Conservation (phyloP, 495 filamentous ascomycete genomes). For the Cenococcum geophilum region DNA sequence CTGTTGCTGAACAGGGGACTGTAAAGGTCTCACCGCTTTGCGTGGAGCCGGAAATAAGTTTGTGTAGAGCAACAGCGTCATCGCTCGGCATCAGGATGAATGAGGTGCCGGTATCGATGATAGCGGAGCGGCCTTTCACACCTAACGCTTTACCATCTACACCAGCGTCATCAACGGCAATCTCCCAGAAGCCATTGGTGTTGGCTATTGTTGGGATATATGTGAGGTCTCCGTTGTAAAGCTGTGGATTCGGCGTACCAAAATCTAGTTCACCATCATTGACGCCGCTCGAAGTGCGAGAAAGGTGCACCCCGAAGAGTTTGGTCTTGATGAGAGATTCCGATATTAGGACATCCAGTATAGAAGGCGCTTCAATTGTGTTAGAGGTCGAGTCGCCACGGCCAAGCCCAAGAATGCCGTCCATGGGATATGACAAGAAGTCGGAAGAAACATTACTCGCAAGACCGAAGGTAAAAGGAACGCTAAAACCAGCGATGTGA, state of each 20-base stretch:
- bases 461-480: conserved; percentile 61
- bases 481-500: conserved; percentile 55
- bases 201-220: conserved; percentile 50
- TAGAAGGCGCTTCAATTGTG: conserved; percentile 48
- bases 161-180: conserved; percentile 57
- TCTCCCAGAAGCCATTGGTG: conserved; percentile 53
- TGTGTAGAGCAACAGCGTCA: conserved; percentile 61
- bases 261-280: conserved; percentile 75
- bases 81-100: conserved; percentile 60
- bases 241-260: conserved; percentile 58
- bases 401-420: conserved; percentile 80
- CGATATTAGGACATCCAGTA: conserved; percentile 56
- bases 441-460: conserved; percentile 59
- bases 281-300: conserved; percentile 53
- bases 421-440: conserved; percentile 70
- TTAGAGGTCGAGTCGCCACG: conserved; percentile 40
- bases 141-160: conserved; percentile 50
- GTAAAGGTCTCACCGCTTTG: conserved; percentile 51
- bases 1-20: conserved; percentile 64
- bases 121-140: conserved; percentile 50
- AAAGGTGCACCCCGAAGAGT: conserved; percentile 62
- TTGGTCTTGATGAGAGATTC: conserved; percentile 55
- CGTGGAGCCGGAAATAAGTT: conserved; percentile 55
- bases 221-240: conserved; percentile 58
- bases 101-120: conserved; percentile 78